Conservation (phyloP, 495 filamentous ascomycete genomes). For the Hypomontagnella monticulosa region DNA sequence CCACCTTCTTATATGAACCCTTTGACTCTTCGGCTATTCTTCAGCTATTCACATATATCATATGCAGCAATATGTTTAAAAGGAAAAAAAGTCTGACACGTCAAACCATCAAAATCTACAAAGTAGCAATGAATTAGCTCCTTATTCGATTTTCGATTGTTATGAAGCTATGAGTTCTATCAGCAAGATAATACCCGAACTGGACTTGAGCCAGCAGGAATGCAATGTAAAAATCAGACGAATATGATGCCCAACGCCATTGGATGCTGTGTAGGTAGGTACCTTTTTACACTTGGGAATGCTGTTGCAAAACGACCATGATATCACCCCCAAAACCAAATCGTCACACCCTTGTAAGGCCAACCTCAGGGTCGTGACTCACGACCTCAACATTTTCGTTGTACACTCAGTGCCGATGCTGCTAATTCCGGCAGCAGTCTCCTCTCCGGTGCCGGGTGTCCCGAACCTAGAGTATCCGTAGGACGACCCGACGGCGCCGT, state of each 20-base stretch:
- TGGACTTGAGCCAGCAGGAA: neutral
- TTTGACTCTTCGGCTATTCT: no score
- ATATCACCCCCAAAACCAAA: neutral
- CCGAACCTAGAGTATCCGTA: neutral
- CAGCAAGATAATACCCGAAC: no score
- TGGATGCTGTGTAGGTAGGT: neutral
- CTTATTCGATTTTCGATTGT: no score
- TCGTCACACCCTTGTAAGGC: neutral
- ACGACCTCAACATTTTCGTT: neutral
- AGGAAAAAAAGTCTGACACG: no score
- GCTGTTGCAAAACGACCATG: neutral
- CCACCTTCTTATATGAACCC: no score
- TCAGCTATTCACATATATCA: no score
- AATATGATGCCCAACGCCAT: neutral
- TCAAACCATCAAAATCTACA: no score
- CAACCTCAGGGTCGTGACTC: no score
- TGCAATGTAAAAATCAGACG: neutral
- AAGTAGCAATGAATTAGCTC: no score
- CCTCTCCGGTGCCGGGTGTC: neutral
- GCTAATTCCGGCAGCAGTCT: neutral
- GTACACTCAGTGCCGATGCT: neutral
- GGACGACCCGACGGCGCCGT: neutral
- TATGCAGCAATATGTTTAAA: no score
- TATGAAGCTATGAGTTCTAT: no score
- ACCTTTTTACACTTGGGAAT: neutral